Conservation (phyloP, 2,329 filamentous ascomycete species). For the Colletotrichum tropicale region DNA sequence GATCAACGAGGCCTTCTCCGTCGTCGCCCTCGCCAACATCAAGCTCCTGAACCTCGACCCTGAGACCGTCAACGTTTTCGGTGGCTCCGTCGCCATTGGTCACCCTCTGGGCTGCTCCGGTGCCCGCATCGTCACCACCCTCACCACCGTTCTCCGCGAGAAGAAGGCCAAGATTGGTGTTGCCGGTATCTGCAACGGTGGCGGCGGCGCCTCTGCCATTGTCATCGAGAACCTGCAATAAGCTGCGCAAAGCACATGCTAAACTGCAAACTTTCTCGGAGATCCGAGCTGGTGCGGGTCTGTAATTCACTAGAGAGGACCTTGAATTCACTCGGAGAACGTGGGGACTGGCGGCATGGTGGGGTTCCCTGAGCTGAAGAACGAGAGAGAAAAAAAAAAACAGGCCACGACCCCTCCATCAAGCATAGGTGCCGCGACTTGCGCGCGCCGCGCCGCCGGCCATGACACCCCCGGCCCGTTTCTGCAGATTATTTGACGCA, state of each 20-base stretch:
- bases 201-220: conserved; percentile 91
- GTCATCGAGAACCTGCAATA: conserved; percentile 80
- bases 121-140: conserved; percentile 88
- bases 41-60: conserved; percentile 82
- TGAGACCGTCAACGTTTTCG: conserved; percentile 93
- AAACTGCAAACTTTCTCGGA: neutral
- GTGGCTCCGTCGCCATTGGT: conserved; percentile 93
- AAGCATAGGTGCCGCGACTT: neutral
- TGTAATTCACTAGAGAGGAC: neutral
- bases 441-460: neutral
- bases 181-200: conserved; percentile 97
- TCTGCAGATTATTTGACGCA: neutral
- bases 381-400: neutral
- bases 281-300: conserved; percentile 3
- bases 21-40: conserved; percentile 94
- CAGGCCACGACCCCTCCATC: neutral
- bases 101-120: conserved; percentile 94
- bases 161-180: conserved; percentile 94
- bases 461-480: neutral
- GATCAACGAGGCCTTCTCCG: conserved; percentile 99
- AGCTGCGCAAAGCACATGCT: conserved; percentile 23
- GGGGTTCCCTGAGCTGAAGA: neutral
- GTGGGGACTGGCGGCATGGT: neutral
- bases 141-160: conserved; percentile 86
- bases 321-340: neutral